Percentiles rank a stretch among this genome's conserved stretches.
phyloP scores from a whole-genome alignment of 2,329 filamentous ascomycete species.

The Epichloe brachyelytri region DNA sequence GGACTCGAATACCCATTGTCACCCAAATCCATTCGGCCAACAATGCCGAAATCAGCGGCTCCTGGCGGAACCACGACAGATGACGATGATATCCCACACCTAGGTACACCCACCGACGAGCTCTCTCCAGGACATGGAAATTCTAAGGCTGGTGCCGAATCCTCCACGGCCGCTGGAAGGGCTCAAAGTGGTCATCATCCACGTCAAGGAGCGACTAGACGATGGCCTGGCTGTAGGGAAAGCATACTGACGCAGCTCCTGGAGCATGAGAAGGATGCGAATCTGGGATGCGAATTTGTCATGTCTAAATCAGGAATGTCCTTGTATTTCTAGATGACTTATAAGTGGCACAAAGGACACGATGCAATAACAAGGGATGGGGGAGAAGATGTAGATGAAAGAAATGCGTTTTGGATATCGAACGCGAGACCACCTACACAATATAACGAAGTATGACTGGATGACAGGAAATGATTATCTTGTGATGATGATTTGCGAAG shows the following conservation, averaged over 20 bases:
- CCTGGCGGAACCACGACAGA: slow-evolving; percentile 4
- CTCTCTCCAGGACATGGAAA: slow-evolving; percentile 28
- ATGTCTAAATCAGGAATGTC: slow-evolving; percentile 55
- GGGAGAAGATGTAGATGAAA: not conserved
- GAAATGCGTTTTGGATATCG: no score
- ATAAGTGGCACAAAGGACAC: not conserved
- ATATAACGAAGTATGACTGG: slow-evolving; percentile 4
- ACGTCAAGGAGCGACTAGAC: slow-evolving; percentile 75
- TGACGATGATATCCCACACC: slow-evolving; percentile 25
- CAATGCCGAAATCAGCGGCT: slow-evolving; percentile 7
- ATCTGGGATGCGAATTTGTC: slow-evolving; percentile 68
- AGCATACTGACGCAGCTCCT: slow-evolving; percentile 57
- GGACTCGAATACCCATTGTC: slow-evolving; percentile 34
- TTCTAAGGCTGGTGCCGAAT: slow-evolving; percentile 10
- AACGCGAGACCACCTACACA: not conserved
- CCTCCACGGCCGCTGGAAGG: slow-evolving; percentile 48
- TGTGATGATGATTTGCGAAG: not conserved
- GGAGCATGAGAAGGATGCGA: slow-evolving; percentile 49
- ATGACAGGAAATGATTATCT: not conserved
- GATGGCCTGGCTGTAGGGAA: slow-evolving; percentile 55
- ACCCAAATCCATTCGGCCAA: slow-evolving; percentile 32
- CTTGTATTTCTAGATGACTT: slow-evolving; percentile 30
- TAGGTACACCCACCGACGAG: slow-evolving; percentile 35
- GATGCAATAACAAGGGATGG: no score
- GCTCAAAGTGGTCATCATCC: slow-evolving; percentile 75